Conservation (phyloP, 2,329 filamentous ascomycete species). For the Hymenoscyphus occultus region DNA sequence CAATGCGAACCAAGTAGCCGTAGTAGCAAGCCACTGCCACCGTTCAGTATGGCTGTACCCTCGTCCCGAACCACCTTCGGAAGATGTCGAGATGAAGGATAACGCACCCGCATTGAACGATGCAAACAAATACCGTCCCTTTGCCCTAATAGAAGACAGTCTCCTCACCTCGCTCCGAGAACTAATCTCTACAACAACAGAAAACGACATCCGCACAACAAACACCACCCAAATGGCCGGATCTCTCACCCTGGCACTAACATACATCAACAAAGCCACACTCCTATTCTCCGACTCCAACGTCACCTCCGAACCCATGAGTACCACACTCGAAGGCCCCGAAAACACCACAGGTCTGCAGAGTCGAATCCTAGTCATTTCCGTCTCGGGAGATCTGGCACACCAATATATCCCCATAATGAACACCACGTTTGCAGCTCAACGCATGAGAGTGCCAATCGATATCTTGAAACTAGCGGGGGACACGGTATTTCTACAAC, state of each 20-base stretch:
- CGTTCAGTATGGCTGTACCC: slow-evolving; percentile 90
- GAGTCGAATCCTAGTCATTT: slow-evolving; percentile 83
- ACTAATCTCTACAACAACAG: slow-evolving; percentile 69
- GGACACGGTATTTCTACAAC: slow-evolving; percentile 88
- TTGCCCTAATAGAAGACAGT: slow-evolving; percentile 79
- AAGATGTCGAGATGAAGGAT: slow-evolving; percentile 54
- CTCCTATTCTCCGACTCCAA: slow-evolving; percentile 39
- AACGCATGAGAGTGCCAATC: slow-evolving; percentile 82
- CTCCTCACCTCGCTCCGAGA: slow-evolving; percentile 70
- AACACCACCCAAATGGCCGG: slow-evolving; percentile 87
- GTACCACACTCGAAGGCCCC: slow-evolving; percentile 21
- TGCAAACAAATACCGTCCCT: slow-evolving; percentile 92
- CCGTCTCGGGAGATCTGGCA: slow-evolving; percentile 80
- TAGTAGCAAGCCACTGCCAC: slow-evolving; percentile 86
- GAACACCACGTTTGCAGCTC: slow-evolving; percentile 96
- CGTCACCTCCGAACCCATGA: slow-evolving; percentile 30
- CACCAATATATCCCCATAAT: slow-evolving; percentile 96
- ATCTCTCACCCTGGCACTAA: slow-evolving; percentile 82
- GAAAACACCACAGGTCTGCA: slow-evolving; percentile 52
- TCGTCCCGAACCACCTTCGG: slow-evolving; percentile 39
- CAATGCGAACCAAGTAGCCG: slow-evolving; percentile 86
- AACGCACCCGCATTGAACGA: slow-evolving; percentile 32
- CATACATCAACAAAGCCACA: slow-evolving; percentile 76
- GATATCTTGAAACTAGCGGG: slow-evolving; percentile 86
- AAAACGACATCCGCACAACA: slow-evolving; percentile 59